These are phyloP conservation scores for Neoboletus magnificus DNA, from an alignment of 768 basidiomycete species.

Conservation along the genomic window DNA sequence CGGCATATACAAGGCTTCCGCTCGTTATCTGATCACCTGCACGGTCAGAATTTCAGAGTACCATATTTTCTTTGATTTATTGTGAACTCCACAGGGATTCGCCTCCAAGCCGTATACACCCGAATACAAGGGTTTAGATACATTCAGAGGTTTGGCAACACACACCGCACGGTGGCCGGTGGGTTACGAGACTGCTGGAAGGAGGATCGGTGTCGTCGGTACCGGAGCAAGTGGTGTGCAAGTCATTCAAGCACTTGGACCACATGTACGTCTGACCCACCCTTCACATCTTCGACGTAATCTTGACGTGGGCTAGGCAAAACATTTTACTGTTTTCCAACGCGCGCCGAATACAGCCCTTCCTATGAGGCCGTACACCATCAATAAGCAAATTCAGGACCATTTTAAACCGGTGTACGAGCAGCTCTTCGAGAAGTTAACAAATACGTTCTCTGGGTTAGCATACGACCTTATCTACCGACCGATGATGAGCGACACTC, in stretches of 20 bases:
- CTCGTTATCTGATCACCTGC: constrained; percentile 4
- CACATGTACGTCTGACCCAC: background rate
- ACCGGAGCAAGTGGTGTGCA: constrained; percentile 8
- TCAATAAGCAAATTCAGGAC: constrained; percentile 10
- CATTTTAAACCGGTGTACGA: constrained; percentile 6
- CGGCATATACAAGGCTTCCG: background rate
- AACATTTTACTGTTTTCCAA: constrained; percentile 10
- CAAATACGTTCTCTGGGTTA: constrained; percentile 1
- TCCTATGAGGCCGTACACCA: constrained; percentile 4
- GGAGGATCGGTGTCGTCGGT: constrained; percentile 9
- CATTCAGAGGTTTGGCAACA: constrained; percentile 1
- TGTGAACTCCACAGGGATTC: background rate
- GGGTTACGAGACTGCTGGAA: constrained; percentile 1
- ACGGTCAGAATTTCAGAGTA: background rate
- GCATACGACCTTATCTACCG: constrained; percentile 1
- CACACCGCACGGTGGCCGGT: constrained; percentile 10
- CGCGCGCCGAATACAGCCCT: constrained; percentile 6
- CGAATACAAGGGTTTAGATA: background rate
- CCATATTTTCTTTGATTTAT: background rate
- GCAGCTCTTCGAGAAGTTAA: constrained; percentile 2
- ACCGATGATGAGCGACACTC: constrained; percentile 9
- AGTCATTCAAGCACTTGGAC: constrained; percentile 4
- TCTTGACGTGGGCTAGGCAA: background rate
- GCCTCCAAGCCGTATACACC: constrained; percentile 9
- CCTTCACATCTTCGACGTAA: background rate